Evolutionary conservation across 495 filamentous ascomycete genomes (phyloP), one percentile per base, ranked within the genome.

Genomic region (Cairneyella variabilis): DNA sequence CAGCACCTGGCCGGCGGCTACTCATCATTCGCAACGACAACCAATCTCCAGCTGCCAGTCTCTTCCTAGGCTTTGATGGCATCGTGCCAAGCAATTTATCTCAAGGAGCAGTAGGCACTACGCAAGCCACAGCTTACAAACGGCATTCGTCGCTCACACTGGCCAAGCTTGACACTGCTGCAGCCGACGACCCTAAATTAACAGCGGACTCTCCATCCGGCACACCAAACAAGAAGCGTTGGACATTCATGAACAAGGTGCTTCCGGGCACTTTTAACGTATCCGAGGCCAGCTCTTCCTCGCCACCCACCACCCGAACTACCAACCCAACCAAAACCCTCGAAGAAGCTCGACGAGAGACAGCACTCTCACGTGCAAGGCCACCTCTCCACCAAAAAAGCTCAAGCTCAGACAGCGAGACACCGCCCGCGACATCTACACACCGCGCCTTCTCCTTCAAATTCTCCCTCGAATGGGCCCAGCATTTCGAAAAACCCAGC

Each of bases 11-110:
- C 36, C 88, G 93, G 43, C 78, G 90, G 48, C 86, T 98, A 48
- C 78, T 96, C 48, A 97, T 98, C 61, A 89, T 97, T 47, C 83
- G 91, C 49, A 93, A 88, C 58, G 93, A 98, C 63, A 62, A 63
- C 54, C 65, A 48, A 58, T 49, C 41, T 26, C 53, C 45, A 9
- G 40, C 57, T 16, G 68, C 73, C 5, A 75, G 66, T 55, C 66
- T 81, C 18, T 86, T 86, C 44, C 74, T 85, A 16, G 82, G 83
- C 0, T 86, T 87, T 57, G 84, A 88, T 57, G 76, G 80, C 17
- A 70, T 85, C 21, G 63, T 83, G 14, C 69, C 74, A 21, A 69
- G 66, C 11, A 32, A 34, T 40, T 8, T 17, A 20, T 51, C 48
- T 25, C 41, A 45, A n/a, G 49, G 36, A n/a, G 27, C 56, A 12